Evolutionary conservation across 768 basidiomycete species (phyloP).

Genomic region (Fistulinella prunicolor): DNA sequence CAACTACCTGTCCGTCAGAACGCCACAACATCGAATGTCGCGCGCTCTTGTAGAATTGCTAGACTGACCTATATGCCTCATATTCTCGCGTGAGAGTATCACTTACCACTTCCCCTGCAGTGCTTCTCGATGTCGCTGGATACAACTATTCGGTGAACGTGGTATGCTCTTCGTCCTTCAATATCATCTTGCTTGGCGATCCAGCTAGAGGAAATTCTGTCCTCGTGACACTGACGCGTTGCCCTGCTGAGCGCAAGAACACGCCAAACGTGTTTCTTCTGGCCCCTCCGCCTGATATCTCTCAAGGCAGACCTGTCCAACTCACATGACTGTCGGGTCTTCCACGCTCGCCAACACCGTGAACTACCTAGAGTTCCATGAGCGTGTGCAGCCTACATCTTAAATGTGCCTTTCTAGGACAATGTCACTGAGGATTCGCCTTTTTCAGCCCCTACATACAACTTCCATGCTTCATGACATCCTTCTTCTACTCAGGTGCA

Average conservation of each 20-base stretch:
- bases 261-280: constrained; percentile 34
- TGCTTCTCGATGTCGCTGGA: constrained; percentile 73
- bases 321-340: constrained; percentile 39
- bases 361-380: constrained; percentile 16
- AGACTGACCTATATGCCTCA: constrained; percentile 43
- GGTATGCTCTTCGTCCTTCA: constrained; percentile 52
- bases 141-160: constrained; percentile 65
- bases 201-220: constrained; percentile 78
- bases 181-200: constrained; percentile 71
- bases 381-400: constrained; percentile 28
- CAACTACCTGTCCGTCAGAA: constrained; percentile 56
- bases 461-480: constrained; percentile 52
- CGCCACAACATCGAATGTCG: constrained; percentile 44
- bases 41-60: constrained; percentile 49
- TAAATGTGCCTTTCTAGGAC: constrained; percentile 44
- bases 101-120: constrained; percentile 73
- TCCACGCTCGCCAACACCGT: constrained; percentile 39
- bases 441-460: constrained; percentile 52
- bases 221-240: constrained; percentile 57
- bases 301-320: constrained; percentile 51
- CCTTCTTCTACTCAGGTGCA: constrained; percentile 31
- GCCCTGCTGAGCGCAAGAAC: constrained; percentile 50
- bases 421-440: constrained; percentile 45
- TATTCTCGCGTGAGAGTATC: constrained; percentile 67
- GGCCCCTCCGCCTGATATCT: constrained; percentile 46